Base-by-base conservation (phyloP, 768 basidiomycete species). In the Daedalea quercina region DNA sequence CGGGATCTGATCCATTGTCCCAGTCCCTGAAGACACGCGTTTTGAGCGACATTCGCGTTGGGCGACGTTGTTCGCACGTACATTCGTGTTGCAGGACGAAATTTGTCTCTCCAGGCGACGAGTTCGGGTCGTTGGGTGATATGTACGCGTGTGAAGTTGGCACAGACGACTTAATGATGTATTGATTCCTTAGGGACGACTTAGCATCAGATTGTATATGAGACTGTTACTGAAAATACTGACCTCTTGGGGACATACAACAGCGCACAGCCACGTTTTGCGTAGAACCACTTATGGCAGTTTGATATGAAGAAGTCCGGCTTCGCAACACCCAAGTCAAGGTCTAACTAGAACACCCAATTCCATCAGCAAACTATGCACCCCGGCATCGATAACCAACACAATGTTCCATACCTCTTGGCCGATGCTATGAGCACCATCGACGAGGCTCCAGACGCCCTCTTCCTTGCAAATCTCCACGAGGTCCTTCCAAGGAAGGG, bases 271-370 rank as follows among this genome's bases (percentile, higher is more conserved):
- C 80, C 72, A 4, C 90, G 76, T 64, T 88, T 85, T 2, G 80
- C 74, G 59, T 76, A 83, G 1, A 92, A 69, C 90, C 92, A 94
- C 67, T 94, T 93, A 68, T 93, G 87, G 57, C 85, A 86, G 60
- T 91, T 91, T 81, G 87, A 84, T 22, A 85, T 70, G 82, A 83
- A 90, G 62, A 91, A 90, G 67, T 93, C 90, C 11, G 86, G 86
- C 47, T 74, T 69, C 0, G 68, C 68, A 42, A 72, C 69, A 3
- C 70, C 71, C 17, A 91, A 65, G 60, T 89, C 75, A 52, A 89
- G 73, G 50, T 78, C 67, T 6, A 52, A 23, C 64, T 65, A 33
- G 17, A 33, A 17, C n/a, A 17, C 4, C 37, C 4, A 11, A 4
- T 11, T 11, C 4, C 19, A 19, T 40, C 37, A 40, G 37, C 13